Conservation (phyloP, 2,329 filamentous ascomycete genomes). For the Aspergillus versicolor region DNA sequence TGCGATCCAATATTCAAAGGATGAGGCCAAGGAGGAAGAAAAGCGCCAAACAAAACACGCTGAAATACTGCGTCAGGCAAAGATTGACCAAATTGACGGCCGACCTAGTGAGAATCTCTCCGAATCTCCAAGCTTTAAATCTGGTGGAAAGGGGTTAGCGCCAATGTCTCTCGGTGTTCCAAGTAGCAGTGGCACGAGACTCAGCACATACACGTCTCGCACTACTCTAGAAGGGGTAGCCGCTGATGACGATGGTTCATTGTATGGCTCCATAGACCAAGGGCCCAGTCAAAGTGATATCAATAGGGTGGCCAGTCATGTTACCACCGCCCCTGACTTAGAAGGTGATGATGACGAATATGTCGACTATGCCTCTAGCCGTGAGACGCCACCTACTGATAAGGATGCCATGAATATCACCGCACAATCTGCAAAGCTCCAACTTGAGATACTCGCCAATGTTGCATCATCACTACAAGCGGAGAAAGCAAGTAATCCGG, state of each 20-base stretch:
- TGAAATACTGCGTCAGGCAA: constrained; percentile 74
- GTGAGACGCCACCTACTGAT: constrained; percentile 69
- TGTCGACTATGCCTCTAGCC: constrained; percentile 75
- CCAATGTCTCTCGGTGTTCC: constrained; percentile 37
- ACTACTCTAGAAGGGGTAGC: constrained; percentile 48
- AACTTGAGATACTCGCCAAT: constrained; percentile 84
- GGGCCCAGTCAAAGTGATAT: constrained; percentile 52
- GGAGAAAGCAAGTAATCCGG: constrained; percentile 69
- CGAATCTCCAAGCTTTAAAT: constrained; percentile 29
- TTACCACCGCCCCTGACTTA: constrained; percentile 56
- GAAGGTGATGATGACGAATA: constrained; percentile 72
- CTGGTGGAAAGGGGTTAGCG: constrained; percentile 37
- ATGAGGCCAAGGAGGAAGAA: constrained; percentile 90
- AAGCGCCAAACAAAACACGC: constrained; percentile 71
- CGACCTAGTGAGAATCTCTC: constrained; percentile 49
- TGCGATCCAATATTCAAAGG: constrained; percentile 96
- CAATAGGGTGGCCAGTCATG: constrained; percentile 49
- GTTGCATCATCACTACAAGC: constrained; percentile 78
- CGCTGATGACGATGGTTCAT: constrained; percentile 54
- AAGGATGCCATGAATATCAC: constrained; percentile 98
- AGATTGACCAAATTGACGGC: constrained; percentile 67
- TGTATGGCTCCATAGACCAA: constrained; percentile 57
- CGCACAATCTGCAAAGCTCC: constrained; percentile 87
- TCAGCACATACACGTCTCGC: constrained; percentile 51
- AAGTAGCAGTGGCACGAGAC: constrained; percentile 43